These are phyloP conservation scores for Echites panduratus DNA, from an alignment of 257 asterid species.

Conservation along the genomic window DNA sequence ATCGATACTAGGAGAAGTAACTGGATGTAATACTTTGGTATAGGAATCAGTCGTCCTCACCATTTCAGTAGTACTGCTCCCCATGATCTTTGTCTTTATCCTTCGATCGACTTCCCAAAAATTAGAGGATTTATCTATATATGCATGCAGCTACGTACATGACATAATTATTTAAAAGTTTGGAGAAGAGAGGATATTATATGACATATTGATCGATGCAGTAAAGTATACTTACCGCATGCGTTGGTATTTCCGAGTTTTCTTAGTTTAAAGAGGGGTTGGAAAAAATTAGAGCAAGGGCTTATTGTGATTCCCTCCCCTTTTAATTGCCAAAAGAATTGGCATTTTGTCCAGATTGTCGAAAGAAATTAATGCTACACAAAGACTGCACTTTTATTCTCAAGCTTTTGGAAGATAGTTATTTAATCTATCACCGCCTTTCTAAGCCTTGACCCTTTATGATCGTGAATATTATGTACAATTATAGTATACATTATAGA, in stretches of 20 bases:
- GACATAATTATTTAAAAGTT: too few species aligned
- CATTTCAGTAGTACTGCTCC: slow-evolving; percentile 31
- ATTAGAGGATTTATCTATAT: slow-evolving; percentile 23
- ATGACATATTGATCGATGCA: too few species aligned
- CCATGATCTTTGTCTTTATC: slow-evolving; percentile 15
- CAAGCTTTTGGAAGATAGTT: slow-evolving; percentile 31
- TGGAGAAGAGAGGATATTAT: background rate
- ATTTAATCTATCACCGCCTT: too few species aligned
- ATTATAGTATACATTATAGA: too few species aligned
- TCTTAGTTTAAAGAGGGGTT: background rate
- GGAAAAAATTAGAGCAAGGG: slow-evolving; percentile 6
- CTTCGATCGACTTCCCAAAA: too few species aligned
- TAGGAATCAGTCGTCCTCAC: slow-evolving; percentile 21
- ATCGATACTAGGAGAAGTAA: slow-evolving; percentile 18
- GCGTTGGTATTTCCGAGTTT: background rate
- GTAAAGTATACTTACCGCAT: too few species aligned
- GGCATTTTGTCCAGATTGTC: slow-evolving; percentile 22
- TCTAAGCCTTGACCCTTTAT: too few species aligned
- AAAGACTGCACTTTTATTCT: slow-evolving; percentile 15
- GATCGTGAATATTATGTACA: too few species aligned
- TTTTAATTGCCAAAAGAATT: slow-evolving; percentile 26
- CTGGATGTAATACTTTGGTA: slow-evolving; percentile 28
- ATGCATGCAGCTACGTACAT: too few species aligned
- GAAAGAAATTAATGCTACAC: slow-evolving; percentile 14
- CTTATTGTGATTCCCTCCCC: slow-evolving; percentile 24